These are phyloP conservation scores for Zizania palustris DNA, from an alignment of 202 grass and related monocot species.

Conservation along the genomic window DNA sequence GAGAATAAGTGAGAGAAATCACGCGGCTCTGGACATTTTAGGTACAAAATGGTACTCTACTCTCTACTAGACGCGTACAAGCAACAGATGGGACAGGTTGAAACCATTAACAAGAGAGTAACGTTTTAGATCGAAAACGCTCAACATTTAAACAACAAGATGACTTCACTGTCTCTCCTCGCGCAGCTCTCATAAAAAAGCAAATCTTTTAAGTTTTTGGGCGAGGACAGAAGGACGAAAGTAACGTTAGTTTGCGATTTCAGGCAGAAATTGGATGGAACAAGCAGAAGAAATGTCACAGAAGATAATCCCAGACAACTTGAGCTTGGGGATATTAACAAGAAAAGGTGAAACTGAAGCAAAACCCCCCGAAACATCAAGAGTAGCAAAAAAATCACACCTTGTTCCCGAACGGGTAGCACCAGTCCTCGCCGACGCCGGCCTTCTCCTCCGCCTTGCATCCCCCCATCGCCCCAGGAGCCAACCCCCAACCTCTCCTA, in stretches of 20 bases:
- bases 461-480: conserved; percentile 36
- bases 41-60: background rate
- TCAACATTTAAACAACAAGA: background rate
- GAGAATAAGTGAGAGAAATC: background rate
- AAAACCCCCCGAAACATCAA: background rate
- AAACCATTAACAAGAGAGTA: background rate
- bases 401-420: conserved; percentile 53
- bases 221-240: background rate
- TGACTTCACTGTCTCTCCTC: too few relatives aligned
- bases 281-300: background rate
- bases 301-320: background rate
- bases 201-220: background rate
- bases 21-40: background rate
- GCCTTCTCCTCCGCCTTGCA: conserved; percentile 37
- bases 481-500: background rate
- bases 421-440: conserved; percentile 44
- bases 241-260: background rate
- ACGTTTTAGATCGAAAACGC: conserved; percentile 19
- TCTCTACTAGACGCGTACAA: background rate
- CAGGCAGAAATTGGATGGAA: background rate
- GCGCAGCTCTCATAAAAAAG: background rate
- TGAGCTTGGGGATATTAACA: background rate
- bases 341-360: background rate
- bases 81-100: background rate
- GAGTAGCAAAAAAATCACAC: conserved; percentile 24